These are phyloP conservation scores for Crithidia expoeki DNA, from an alignment of 208 protist species.

Conservation along the genomic window DNA sequence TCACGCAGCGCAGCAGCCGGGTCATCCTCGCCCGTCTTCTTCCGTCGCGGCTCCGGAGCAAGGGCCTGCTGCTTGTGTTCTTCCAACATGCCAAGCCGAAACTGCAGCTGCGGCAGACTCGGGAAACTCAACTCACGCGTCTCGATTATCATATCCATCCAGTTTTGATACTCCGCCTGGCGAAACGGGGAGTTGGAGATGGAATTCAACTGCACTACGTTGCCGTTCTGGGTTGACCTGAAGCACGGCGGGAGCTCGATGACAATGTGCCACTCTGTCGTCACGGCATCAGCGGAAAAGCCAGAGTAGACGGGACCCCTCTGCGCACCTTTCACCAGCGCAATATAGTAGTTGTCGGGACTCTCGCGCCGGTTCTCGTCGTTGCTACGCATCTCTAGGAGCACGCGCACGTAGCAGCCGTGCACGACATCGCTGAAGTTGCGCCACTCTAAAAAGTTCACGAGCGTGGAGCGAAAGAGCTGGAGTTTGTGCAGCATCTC, in stretches of 20 bases:
- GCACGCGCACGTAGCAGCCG: slow-evolving; percentile 90
- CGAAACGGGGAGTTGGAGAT: slow-evolving; percentile 91
- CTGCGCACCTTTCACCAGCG: slow-evolving; percentile 80
- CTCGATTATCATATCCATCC: slow-evolving; percentile 72
- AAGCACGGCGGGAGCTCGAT: slow-evolving; percentile 92
- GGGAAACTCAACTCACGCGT: slow-evolving; percentile 57
- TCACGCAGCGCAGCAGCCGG: slow-evolving; percentile 50
- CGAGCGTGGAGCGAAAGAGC: slow-evolving; percentile 86
- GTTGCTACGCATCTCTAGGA: slow-evolving; percentile 87
- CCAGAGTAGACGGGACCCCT: slow-evolving; percentile 84
- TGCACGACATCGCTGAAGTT: slow-evolving; percentile 84
- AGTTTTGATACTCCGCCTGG: slow-evolving; percentile 84
- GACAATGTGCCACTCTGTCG: slow-evolving; percentile 88
- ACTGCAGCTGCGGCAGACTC: slow-evolving; percentile 77
- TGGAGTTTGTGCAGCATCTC: slow-evolving; percentile 81
- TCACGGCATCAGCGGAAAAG: slow-evolving; percentile 82
- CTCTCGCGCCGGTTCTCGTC: slow-evolving; percentile 74
- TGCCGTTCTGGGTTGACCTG: slow-evolving; percentile 81
- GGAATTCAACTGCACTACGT: slow-evolving; percentile 91
- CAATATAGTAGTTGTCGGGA: slow-evolving; percentile 90
- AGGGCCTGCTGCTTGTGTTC: slow-evolving; percentile 88
- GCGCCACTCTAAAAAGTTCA: slow-evolving; percentile 86
- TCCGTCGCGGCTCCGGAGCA: slow-evolving; percentile 46
- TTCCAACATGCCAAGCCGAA: slow-evolving; percentile 83
- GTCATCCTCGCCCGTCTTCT: slow-evolving; percentile 63